Base-by-base conservation (phyloP, 805 yeast genomes). In the Komagataella phaffii region DNA sequence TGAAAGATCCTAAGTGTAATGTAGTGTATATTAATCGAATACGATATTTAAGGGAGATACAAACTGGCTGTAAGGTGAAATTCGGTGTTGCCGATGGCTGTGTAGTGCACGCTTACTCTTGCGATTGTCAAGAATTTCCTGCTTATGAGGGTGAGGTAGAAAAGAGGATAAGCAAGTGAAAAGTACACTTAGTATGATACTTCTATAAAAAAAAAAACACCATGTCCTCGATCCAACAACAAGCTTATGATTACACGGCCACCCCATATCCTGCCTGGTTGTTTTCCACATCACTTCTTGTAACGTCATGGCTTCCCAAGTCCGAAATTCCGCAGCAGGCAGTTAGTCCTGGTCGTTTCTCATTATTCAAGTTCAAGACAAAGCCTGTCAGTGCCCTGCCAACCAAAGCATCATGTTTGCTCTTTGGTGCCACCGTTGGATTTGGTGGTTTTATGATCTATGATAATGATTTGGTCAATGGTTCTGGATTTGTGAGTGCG, bases 401-500 rank as follows among this genome's bases (percentile, higher is more conserved):
- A n/a, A 62, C 74, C 6, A 59, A 59, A 45, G 55, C 61, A 3
- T 65, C 76, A 6, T 77, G 82, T 44, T 60, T 75, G 23, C 59
- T 81, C 8, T 85, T 85, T 62, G 85, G 88, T 4, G 67, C 75
- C 1, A 80, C 85, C 44, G 68, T 77, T 53, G 80, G 80, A 1
- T 63, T 83, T 17, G 91, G 91, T 23, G 81, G 86, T 3, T 84
- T 79, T 70, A 83, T 89, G 71, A 76, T 84, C 45, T 72, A 73
- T 56, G 96, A 89, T 61, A 83, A 86, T 14, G 96, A 88, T 59
- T 66, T 79, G 18, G 74, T 76, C 48, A 81, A 85, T 65, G 96
- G 95, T 3, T 74, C 91, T 1, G 96, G 96, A 0, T 84, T 89
- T 60, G 70, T 76, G 6, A 72, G 79, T 58, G 95, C 93, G 2